phyloP scores from a whole-genome alignment of 352 stramenopile genomes.

The Globisporangium okanoganense region DNA sequence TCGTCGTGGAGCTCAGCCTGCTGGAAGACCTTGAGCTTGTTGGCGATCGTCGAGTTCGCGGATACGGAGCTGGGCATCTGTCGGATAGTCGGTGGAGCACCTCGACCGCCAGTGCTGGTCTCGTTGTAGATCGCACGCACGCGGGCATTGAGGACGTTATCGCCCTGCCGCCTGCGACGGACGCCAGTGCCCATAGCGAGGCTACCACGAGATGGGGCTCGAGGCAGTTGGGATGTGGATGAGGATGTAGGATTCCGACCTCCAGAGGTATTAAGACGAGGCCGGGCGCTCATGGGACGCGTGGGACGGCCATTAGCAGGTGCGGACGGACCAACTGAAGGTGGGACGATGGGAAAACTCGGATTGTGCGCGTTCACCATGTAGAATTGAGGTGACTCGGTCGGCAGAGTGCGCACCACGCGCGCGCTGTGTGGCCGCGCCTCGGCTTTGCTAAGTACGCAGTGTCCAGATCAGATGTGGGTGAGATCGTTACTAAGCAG shows the following conservation, averaged over 20 bases:
- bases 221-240: constrained; percentile 3
- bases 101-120: constrained; percentile 14
- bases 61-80: constrained; percentile 21
- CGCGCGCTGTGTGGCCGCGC: constrained; percentile 38
- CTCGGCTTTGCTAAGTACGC: constrained; percentile 26
- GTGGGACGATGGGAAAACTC: constrained; percentile 7
- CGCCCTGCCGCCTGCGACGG: constrained; percentile 35
- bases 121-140: constrained; percentile 53
- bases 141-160: constrained; percentile 32
- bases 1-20: constrained; percentile 60
- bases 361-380: constrained; percentile 46
- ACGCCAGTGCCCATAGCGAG: constrained; percentile 15
- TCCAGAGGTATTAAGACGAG: constrained; percentile 17
- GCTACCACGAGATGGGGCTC: not conserved
- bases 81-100: constrained; percentile 13
- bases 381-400: constrained; percentile 50
- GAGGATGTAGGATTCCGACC: not conserved
- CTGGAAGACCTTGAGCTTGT: constrained; percentile 41
- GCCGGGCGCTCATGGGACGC: constrained; percentile 41
- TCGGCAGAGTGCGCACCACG: constrained; percentile 29
- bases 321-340: not conserved
- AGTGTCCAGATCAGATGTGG: too few species aligned
- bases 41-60: constrained; percentile 25
- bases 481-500: too few species aligned
- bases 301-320: constrained; percentile 6